A percentile compares a stretch with the other conserved stretches of the same genome.
These are phyloP conservation scores for maize (Zea mays) DNA, from an alignment of 176 grass and related monocot genomes.

Conservation along the genomic window Zm-B73-REFERENCE-NAM-5.0 NC_050096.1:50498001-50498500, in stretches of 20 bases:
- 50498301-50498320: constrained; percentile 14
- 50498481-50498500: constrained; percentile 93
- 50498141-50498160: constrained; percentile 4
- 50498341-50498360: constrained; percentile 18
- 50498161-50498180: not conserved
- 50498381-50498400: constrained; percentile 4
- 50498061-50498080: not conserved
- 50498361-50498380: constrained; percentile 11
- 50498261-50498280: constrained; percentile 20
- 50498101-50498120: not conserved
- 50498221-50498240: not conserved
- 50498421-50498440: constrained; percentile 92
- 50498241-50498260: constrained; percentile 1
- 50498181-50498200: not conserved
- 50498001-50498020: not conserved
- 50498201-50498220: not conserved
- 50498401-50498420: constrained; percentile 39
- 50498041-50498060: not conserved
- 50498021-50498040: not conserved
- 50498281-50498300: constrained; percentile 8
- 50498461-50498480: constrained; percentile 94
- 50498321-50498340: not conserved
- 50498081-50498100: not conserved
- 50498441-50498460: constrained; percentile 97
- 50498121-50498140: not conserved